Evolutionary conservation across 371 early-diverging fungal species (phyloP).

Genomic region (Rhizopus sp.): DNA sequence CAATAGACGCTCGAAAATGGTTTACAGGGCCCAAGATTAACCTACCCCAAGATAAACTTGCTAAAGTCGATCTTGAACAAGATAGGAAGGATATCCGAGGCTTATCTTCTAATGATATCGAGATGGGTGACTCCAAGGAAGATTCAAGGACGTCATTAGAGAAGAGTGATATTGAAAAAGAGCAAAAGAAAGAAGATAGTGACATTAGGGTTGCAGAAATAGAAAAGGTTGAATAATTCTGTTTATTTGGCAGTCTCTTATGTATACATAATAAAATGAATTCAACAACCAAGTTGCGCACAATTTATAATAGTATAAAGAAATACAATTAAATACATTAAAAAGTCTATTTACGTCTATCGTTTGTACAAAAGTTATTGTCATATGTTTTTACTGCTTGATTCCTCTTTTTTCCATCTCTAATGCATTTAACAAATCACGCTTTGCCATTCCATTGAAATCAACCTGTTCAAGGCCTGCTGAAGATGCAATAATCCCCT

Average conservation of each 20-base stretch:
- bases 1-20: slow-evolving; percentile 52
- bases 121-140: background rate
- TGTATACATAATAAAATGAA: no score
- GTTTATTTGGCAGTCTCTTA: no score
- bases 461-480: slow-evolving; percentile 31
- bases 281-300: no score
- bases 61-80: slow-evolving; percentile 32
- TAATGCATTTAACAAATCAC: slow-evolving; percentile 29
- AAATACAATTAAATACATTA: background rate
- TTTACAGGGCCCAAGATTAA: slow-evolving; percentile 45
- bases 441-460: slow-evolving; percentile 50
- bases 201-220: background rate
- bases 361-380: no score
- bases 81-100: slow-evolving; percentile 10
- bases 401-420: background rate
- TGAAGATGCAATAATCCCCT: slow-evolving; percentile 24
- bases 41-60: slow-evolving; percentile 28
- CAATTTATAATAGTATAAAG: slow-evolving; percentile 2
- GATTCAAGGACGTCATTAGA: background rate
- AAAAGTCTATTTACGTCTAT: background rate
- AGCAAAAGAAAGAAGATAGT: background rate
- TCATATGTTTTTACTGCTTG: no score
- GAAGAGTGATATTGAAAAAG: background rate
- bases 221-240: background rate
- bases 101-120: background rate